Evolutionary conservation across 2,329 filamentous ascomycete genomes (phyloP), one percentile per base, ranked within the genome.

Genomic region (Aspergillus sp.): DNA sequence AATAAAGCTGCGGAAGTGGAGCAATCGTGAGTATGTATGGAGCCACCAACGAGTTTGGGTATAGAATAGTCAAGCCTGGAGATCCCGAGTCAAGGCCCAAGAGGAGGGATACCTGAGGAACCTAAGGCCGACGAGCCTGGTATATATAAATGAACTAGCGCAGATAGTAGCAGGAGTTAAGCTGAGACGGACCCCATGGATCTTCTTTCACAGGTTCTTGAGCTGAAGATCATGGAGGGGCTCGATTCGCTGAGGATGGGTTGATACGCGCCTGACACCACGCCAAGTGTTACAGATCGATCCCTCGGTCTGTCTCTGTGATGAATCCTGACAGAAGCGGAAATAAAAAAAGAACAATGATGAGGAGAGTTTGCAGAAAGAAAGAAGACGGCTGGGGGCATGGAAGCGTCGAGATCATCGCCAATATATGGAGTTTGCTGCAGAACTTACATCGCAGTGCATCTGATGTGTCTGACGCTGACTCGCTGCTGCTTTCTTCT

Each of bases 271-370:
- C 47, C 50, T 47, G 57, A 54, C 41, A 47, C 69, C 68, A 66
- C 72, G 70, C 71, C 66, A 63, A 62, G 62, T 54, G 66, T 63
- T 65, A 61, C 65, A 63, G 72, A 71, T 72, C 68, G 58, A 55
- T 53, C 48, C 49, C 43, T 54, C 47, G 38, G 17, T 51, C 13
- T 13, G 31, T 13, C 34, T 41, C 34, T 41, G 34, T 3, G 34
- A 41, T 41, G 34, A 5, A 13, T 41, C 34, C 13, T 15, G 34
- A 13, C 34, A 11, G 34, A 41, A 15, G 34, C 34, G 34, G 38
- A 34, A 23, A 47, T 28, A 46, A 4, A 52, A 30, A 47, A 9
- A 47, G 45, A 47, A 47, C 45, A 47, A 47, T 19, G 45, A 47
- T 19, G 22, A 47, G 22, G 45, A 47, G 23, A 25, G 23, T 48